These are phyloP conservation scores for Sphaerostilbella broomeana DNA, from an alignment of 2,329 filamentous ascomycete species.

Conservation along the genomic window DNA sequence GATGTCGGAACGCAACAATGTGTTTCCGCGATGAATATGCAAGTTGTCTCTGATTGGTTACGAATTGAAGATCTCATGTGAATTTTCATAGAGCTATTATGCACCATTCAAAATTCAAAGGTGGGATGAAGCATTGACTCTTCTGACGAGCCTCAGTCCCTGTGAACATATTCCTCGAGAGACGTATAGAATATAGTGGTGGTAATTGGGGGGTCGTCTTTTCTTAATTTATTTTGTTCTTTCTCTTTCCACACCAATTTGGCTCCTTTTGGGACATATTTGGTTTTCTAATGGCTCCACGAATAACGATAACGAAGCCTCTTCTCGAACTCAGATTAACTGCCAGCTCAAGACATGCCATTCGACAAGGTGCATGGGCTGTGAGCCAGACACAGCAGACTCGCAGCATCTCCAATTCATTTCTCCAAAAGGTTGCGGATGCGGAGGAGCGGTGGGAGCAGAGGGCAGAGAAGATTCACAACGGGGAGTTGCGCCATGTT, in stretches of 20 bases:
- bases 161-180: neutral
- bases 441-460: constrained; percentile 43
- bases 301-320: constrained; percentile 18
- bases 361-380: constrained; percentile 15
- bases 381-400: constrained; percentile 20
- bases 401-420: constrained; percentile 36
- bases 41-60: constrained; percentile 24
- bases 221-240: neutral
- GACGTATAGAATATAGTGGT: neutral
- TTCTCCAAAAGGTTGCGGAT: constrained; percentile 35
- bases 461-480: constrained; percentile 40
- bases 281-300: constrained; percentile 23
- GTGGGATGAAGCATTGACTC: constrained; percentile 8
- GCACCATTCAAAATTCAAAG: constrained; percentile 5
- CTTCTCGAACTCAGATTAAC: constrained; percentile 21
- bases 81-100: constrained; percentile 18
- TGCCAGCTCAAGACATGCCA: constrained; percentile 20
- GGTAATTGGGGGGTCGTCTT: neutral
- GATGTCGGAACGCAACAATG: constrained; percentile 23
- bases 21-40: constrained; percentile 14
- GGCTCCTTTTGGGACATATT: neutral
- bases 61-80: constrained; percentile 18
- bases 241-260: neutral
- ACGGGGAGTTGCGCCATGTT: constrained; percentile 46
- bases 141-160: constrained; percentile 2